A percentile compares a stretch with the other conserved stretches of the same genome.
Evolutionary conservation across 345 rosid genomes (phyloP).

Genomic region (Gossypium stocksii): DNA sequence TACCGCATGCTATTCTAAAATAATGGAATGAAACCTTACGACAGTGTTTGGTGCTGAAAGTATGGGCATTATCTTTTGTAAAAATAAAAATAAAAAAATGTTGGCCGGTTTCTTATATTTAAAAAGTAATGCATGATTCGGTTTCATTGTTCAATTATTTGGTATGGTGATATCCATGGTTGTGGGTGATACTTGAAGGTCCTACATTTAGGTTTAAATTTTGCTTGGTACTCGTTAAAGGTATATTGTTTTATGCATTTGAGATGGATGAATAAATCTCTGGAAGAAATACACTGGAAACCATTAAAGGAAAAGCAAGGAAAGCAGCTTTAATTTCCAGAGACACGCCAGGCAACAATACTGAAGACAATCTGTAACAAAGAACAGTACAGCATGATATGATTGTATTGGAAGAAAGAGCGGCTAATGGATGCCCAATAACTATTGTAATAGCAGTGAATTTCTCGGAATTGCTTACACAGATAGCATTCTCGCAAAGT

Average conservation of each 20-base stretch:
- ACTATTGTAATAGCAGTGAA: background rate
- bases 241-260: background rate
- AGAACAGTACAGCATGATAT: background rate
- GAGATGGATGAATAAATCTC: background rate
- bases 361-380: background rate
- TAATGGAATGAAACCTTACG: conserved; percentile 16
- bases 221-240: no score
- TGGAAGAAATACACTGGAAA: background rate
- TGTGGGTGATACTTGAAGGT: background rate
- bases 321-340: background rate
- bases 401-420: background rate
- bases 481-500: background rate
- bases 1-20: conserved; percentile 16
- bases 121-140: background rate
- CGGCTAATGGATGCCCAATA: background rate
- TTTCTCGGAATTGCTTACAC: background rate
- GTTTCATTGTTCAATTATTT: background rate
- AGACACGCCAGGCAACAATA: background rate
- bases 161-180: background rate
- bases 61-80: background rate
- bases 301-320: background rate
- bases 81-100: background rate
- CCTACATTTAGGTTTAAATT: no score
- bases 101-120: background rate
- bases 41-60: background rate